Evolutionary conservation across 1,284 basidiomycete genomes (phyloP).

Genomic region (Apiotrichum mycotoxinovorans): DNA sequence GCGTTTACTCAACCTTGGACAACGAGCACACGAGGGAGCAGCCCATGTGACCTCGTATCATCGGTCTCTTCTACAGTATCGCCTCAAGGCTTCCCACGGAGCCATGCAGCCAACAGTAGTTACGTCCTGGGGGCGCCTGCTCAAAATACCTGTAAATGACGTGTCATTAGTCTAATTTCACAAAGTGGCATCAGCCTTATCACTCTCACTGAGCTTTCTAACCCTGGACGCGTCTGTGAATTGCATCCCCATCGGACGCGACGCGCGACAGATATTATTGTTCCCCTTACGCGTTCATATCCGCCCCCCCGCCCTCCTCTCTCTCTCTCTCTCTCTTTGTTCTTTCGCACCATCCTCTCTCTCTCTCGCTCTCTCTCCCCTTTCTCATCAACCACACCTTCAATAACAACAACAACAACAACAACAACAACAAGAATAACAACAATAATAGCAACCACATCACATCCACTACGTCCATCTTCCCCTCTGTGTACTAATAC

Average conservation of each 20-base stretch:
- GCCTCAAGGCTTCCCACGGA: too few relatives aligned
- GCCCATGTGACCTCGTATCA: too few relatives aligned
- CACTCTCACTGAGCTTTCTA: not conserved
- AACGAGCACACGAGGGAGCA: too few relatives aligned
- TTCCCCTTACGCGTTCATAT: not conserved
- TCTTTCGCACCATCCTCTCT: not conserved
- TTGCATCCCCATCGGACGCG: not conserved
- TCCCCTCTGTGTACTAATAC: not conserved
- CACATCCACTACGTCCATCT: not conserved
- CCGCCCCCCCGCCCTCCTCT: not conserved
- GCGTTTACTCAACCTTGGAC: too few relatives aligned
- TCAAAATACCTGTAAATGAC: too few relatives aligned
- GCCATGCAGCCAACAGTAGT: too few relatives aligned
- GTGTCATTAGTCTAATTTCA: too few relatives aligned
- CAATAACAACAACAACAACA: not conserved
- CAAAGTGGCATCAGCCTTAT: not conserved
- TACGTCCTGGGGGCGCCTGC: too few relatives aligned
- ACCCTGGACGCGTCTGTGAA: not conserved
- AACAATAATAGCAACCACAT: not conserved
- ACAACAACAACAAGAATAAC: not conserved
- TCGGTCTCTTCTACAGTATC: too few relatives aligned
- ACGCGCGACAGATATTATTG: not conserved
- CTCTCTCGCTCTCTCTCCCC: slow-evolving; percentile 4
- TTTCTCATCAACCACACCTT: slow-evolving; percentile 3
- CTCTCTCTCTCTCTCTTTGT: slow-evolving; percentile 5